Conservation (phyloP, 768 basidiomycete genomes). For the Termitomyces eurrhizus region DNA sequence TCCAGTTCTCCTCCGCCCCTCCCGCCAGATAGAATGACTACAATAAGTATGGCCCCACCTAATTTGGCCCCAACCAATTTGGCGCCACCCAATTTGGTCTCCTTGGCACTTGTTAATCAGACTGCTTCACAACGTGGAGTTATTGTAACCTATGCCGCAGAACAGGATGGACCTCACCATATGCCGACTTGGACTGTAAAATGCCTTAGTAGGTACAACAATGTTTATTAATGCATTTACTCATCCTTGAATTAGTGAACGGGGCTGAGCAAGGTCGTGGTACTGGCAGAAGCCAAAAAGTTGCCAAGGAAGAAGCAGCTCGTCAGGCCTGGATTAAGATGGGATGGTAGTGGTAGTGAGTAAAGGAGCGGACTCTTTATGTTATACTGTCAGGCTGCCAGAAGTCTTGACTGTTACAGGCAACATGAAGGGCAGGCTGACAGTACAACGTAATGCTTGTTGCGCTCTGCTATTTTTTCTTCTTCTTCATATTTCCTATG, state of each 20-base stretch:
- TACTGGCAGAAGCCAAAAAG: conserved; percentile 54
- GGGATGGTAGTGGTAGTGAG: conserved; percentile 41
- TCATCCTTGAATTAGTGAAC: conserved; percentile 38
- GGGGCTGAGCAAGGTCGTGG: conserved; percentile 46
- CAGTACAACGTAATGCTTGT: conserved; percentile 15
- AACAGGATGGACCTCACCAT: conserved; percentile 48
- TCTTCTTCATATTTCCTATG: not conserved
- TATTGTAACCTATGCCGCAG: conserved; percentile 42
- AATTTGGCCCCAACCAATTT: conserved; percentile 19
- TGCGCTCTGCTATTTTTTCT: conserved; percentile 4
- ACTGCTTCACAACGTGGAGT: conserved; percentile 45
- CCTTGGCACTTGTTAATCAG: conserved; percentile 49
- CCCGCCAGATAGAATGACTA: conserved; percentile 20
- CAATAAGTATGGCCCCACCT: conserved; percentile 6
- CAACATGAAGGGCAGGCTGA: conserved; percentile 15
- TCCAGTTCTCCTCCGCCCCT: conserved; percentile 30
- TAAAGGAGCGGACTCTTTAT: conserved; percentile 11
- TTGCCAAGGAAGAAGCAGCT: conserved; percentile 69
- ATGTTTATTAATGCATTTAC: not conserved
- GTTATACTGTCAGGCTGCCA: conserved; percentile 18
- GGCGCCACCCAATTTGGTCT: conserved; percentile 24
- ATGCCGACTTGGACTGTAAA: conserved; percentile 53
- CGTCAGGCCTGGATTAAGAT: conserved; percentile 48
- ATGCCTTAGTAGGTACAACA: conserved; percentile 42
- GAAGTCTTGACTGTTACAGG: conserved; percentile 2